Percentiles rank a stretch among this genome's conserved stretches.
Evolutionary conservation across 768 basidiomycete genomes (phyloP).

Genomic region (Leccinum fibrillosum): DNA sequence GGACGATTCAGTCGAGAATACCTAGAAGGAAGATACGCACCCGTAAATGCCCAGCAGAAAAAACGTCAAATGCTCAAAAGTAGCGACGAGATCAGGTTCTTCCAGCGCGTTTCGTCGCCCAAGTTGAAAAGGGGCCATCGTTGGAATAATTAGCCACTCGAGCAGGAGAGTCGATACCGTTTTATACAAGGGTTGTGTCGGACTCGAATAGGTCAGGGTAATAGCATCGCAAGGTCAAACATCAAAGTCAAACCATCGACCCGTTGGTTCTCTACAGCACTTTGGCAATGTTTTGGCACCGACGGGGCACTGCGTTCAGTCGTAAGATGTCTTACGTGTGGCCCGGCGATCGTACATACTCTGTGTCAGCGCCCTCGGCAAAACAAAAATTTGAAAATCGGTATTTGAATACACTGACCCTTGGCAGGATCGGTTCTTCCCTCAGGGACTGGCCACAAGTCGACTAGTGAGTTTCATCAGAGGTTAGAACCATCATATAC

Average conservation of each 20-base stretch:
- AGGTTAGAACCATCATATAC: too few relatives aligned
- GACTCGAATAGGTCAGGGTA: not conserved
- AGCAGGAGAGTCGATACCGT: not conserved
- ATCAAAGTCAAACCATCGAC: not conserved
- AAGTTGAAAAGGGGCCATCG: slow-evolving; percentile 11
- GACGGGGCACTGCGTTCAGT: not conserved
- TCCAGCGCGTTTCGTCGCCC: slow-evolving; percentile 15
- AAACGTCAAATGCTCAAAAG: slow-evolving; percentile 5
- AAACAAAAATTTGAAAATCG: not conserved
- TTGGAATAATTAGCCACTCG: not conserved
- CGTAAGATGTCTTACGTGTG: not conserved
- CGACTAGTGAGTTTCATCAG: too few relatives aligned
- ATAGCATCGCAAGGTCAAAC: not conserved
- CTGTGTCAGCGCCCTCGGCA: not conserved
- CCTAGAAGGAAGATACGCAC: slow-evolving; percentile 5
- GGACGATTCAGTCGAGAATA: not conserved
- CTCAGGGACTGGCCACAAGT: too few relatives aligned
- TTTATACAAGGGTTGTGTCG: not conserved
- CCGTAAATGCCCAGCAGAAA: slow-evolving; percentile 17
- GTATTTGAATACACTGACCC: not conserved
- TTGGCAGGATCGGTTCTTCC: too few relatives aligned
- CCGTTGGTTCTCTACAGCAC: not conserved
- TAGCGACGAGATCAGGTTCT: not conserved
- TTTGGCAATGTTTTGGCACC: not conserved
- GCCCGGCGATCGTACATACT: not conserved